A percentile compares a stretch with the other conserved stretches of the same genome.
phyloP scores from a whole-genome alignment of 192 early-diverging fungal species.

The Pilaira anomala region DNA sequence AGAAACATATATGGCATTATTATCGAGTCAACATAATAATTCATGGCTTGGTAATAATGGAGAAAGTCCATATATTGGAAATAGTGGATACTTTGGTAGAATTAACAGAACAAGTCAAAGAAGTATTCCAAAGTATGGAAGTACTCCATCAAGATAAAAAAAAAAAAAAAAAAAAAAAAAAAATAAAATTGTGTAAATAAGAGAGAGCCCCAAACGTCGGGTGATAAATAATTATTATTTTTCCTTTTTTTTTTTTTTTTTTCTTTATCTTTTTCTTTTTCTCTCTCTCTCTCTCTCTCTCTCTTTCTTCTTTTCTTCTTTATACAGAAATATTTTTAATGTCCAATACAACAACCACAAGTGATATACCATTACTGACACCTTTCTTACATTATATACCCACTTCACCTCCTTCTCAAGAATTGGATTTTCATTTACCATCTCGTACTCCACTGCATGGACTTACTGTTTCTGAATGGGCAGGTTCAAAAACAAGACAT shows the following conservation, averaged over 20 bases:
- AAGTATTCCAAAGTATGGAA: constrained; percentile 18
- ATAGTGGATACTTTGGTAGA: constrained; percentile 3
- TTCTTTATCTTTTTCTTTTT: constrained; percentile 4
- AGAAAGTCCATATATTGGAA: constrained; percentile 1
- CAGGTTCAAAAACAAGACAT: constrained; percentile 13
- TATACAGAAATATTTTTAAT: background rate
- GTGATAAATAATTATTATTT: too few species aligned
- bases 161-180: background rate
- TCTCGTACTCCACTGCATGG: constrained; percentile 24
- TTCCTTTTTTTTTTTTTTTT: background rate
- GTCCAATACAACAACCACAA: background rate
- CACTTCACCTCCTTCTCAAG: constrained; percentile 17
- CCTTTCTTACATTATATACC: constrained; percentile 19
- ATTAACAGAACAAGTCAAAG: constrained; percentile 1
- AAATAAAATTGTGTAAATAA: background rate
- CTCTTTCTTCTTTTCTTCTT: background rate
- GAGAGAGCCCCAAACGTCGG: too few species aligned
- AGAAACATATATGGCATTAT: constrained; percentile 16
- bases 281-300: background rate
- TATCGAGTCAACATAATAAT: constrained; percentile 11
- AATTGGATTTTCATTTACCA: constrained; percentile 25
- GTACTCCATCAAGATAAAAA: constrained; percentile 4
- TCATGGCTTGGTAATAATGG: constrained; percentile 7
- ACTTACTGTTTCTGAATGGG: constrained; percentile 23
- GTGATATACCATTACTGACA: constrained; percentile 15